phyloP scores from a whole-genome alignment of 768 basidiomycete species.

The Mycena chlorophos region DNA sequence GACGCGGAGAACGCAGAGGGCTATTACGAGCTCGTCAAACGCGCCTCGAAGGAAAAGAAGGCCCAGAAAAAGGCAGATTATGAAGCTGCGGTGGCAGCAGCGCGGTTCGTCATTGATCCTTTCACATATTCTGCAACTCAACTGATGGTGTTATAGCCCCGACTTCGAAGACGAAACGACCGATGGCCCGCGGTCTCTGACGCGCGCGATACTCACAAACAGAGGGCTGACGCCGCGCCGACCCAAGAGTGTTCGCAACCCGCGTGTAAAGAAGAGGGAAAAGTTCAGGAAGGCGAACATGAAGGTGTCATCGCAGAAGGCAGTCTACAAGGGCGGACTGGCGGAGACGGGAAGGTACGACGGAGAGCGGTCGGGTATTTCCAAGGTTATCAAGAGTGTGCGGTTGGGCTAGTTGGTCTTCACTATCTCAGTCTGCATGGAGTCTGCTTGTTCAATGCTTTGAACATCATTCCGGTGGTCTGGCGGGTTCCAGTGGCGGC shows the following conservation, averaged over 20 bases:
- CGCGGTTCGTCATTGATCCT: constrained; percentile 48
- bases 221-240: constrained; percentile 90
- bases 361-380: constrained; percentile 93
- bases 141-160: constrained; percentile 22
- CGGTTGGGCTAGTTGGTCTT: constrained; percentile 55
- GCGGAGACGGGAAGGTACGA: constrained; percentile 73
- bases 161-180: constrained; percentile 35
- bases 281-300: constrained; percentile 95
- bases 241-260: constrained; percentile 89
- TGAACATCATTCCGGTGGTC: no score
- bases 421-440: no score
- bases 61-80: constrained; percentile 80
- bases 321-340: constrained; percentile 89
- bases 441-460: no score
- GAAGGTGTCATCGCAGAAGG: constrained; percentile 84
- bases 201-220: constrained; percentile 90
- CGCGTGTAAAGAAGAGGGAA: constrained; percentile 94
- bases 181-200: constrained; percentile 83
- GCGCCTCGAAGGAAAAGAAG: constrained; percentile 67
- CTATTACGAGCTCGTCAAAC: constrained; percentile 91
- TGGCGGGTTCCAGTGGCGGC: no score
- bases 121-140: constrained; percentile 2
- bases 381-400: constrained; percentile 85
- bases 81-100: constrained; percentile 59
- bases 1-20: constrained; percentile 59